Base-by-base conservation (phyloP, 345 rosid genomes). In the Chamaenerion angustifolium region DNA sequence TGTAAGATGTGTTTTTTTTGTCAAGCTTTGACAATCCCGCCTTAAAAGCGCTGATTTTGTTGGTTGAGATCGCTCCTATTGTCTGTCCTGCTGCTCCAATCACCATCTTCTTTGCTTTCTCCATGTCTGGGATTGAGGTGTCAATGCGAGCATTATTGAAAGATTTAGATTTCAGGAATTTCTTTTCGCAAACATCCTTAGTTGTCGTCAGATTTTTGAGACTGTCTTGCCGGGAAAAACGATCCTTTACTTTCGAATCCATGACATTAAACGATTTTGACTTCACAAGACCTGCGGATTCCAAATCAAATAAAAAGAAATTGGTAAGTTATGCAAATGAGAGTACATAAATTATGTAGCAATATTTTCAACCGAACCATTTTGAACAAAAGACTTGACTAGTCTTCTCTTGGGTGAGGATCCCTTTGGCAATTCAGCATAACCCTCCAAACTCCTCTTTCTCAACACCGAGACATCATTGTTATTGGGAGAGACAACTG, bases 241-340 rank as follows among this genome's bases (percentile, higher is more conserved):
- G 45, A 42, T n/a, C 62, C 37, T 51, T 37, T 11, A 47, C 52
- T 47, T 43, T 51, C 40, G 19, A 27, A 18, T 50, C 49, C 21
- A 4, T 27, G 8, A 45, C 42, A 42, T 47, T 64, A 53, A 65
- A 74, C 10, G 80, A 71, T 46, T 69, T 67, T 35, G 83, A 78
- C 61, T 72, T 71, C 18, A 67, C 60, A 48, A 61, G 41, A 56
- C 78, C 83, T 78, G 73, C 42, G 64, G 7, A 45, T 16, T 16
- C 53, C 46, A 45, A 45, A 57, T 25, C 14, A 11, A 54, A 21
- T 21, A 12, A 13, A 37, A 42, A 5, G 40, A 31, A 6, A 47
- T 23, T 17, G 15, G 51, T 48, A 57, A 56, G 19, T 10, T 21
- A 45, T 40, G 8, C 11, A 45, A 17, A 12, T 11, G 10, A 44